Percentiles rank a stretch among this genome's conserved stretches.
Evolutionary conservation across 495 filamentous ascomycete genomes (phyloP).

Genomic region (Trichoderma reesei): DNA sequence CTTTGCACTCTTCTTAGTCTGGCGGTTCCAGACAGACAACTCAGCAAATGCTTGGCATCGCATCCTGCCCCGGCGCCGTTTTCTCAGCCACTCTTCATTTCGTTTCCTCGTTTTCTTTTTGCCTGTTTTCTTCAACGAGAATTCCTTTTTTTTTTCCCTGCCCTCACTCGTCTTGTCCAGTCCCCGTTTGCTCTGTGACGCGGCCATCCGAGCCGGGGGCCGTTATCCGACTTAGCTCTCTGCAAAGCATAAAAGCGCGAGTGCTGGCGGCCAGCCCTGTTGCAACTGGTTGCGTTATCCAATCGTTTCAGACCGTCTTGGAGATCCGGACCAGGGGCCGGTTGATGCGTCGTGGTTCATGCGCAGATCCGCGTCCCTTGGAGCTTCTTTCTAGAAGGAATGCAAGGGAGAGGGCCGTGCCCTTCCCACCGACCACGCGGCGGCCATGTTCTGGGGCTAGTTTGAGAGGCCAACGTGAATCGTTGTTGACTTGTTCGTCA

Average conservation of each 20-base stretch:
- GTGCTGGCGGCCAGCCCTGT: constrained; percentile 1
- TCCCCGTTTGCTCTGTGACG: not conserved
- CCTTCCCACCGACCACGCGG: not conserved
- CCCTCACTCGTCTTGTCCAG: not conserved
- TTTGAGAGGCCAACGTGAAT: not conserved
- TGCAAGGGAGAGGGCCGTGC: not conserved
- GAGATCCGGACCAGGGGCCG: constrained; percentile 3
- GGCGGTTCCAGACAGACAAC: not conserved
- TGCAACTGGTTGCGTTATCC: constrained; percentile 1
- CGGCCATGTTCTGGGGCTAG: not conserved
- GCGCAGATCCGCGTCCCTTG: not conserved
- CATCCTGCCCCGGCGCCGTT: not conserved
- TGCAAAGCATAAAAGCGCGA: not conserved
- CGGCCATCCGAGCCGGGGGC: not conserved
- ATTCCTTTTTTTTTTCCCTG: not conserved
- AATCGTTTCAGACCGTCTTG: constrained; percentile 1
- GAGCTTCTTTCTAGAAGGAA: not conserved
- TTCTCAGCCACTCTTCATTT: not conserved
- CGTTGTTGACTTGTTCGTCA: no score
- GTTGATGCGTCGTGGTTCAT: constrained; percentile 5
- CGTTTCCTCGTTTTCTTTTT: not conserved
- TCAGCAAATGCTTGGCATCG: not conserved
- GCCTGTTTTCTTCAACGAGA: not conserved
- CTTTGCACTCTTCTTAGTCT: no score
- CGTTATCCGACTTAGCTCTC: not conserved